Evolutionary conservation across 805 yeast genomes (phyloP).

Genomic region (Cyberlindnera mississippiensis): DNA sequence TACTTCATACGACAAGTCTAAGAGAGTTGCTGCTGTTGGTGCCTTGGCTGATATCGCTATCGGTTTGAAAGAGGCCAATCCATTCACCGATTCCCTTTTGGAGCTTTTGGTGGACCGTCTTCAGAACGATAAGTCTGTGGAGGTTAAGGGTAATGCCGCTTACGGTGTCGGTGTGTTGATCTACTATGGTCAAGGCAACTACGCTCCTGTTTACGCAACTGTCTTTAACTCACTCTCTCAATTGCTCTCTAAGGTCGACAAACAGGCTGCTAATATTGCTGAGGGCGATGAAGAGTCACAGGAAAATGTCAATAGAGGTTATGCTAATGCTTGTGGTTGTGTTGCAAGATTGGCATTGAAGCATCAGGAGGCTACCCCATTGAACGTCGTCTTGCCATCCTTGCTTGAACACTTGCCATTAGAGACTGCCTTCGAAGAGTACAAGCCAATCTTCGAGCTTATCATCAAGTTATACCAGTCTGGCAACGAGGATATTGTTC

Average conservation of each 20-base stretch:
- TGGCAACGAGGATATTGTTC: slow-evolving; percentile 50
- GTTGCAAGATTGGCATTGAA: slow-evolving; percentile 86
- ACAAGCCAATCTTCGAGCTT: slow-evolving; percentile 81
- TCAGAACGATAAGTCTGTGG: slow-evolving; percentile 71
- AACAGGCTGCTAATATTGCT: slow-evolving; percentile 49
- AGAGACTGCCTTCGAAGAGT: slow-evolving; percentile 86
- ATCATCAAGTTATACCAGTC: slow-evolving; percentile 67
- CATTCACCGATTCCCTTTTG: slow-evolving; percentile 65
- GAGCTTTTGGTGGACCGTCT: slow-evolving; percentile 66
- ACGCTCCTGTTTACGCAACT: slow-evolving; percentile 59
- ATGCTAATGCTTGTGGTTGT: slow-evolving; percentile 96
- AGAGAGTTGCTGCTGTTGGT: slow-evolving; percentile 83
- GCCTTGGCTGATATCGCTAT: slow-evolving; percentile 85
- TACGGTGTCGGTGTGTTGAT: slow-evolving; percentile 86
- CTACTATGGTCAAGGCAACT: slow-evolving; percentile 38
- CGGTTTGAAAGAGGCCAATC: slow-evolving; percentile 64
- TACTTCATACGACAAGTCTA: slow-evolving; percentile 59
- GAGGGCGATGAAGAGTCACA: slow-evolving; percentile 72
- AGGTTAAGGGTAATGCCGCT: slow-evolving; percentile 92
- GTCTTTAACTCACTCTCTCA: slow-evolving; percentile 66
- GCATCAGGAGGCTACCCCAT: slow-evolving; percentile 68
- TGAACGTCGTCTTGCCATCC: slow-evolving; percentile 69
- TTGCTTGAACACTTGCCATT: slow-evolving; percentile 80
- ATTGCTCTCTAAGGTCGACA: slow-evolving; percentile 74
- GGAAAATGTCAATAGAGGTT: slow-evolving; percentile 77